These are phyloP conservation scores for Terfezia claveryi DNA, from an alignment of 495 filamentous ascomycete species.

Conservation along the genomic window DNA sequence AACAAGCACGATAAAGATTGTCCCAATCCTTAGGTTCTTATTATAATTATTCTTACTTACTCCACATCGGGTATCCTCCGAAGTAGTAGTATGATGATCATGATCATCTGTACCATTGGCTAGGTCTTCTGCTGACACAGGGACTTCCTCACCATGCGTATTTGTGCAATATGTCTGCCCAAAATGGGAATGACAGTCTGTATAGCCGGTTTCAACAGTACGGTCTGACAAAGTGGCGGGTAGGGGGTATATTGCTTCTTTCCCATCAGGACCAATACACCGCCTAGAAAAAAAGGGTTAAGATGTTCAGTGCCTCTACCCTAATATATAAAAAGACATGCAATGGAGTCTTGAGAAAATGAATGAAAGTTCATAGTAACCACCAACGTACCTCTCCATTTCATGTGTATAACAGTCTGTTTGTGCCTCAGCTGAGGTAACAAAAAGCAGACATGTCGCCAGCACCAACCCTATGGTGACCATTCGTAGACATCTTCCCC, in stretches of 20 bases:
- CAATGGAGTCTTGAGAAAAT: background rate
- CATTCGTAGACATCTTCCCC: background rate
- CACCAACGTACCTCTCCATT: conserved; percentile 23
- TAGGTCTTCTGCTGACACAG: background rate
- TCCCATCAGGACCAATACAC: conserved; percentile 29
- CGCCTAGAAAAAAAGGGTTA: conserved; percentile 15
- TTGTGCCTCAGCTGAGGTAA: conserved; percentile 15
- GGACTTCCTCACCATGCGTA: background rate
- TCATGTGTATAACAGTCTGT: conserved; percentile 32
- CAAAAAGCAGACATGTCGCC: background rate
- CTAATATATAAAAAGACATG: background rate
- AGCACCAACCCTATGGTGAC: background rate
- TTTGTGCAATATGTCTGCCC: too few species aligned
- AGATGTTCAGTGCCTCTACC: background rate
- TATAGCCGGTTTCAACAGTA: background rate
- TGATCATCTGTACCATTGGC: conserved; percentile 1
- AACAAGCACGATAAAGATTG: conserved; percentile 36
- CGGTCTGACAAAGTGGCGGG: background rate
- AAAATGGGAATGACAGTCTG: background rate
- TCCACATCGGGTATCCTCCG: conserved; percentile 24
- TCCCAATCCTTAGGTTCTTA: conserved; percentile 33
- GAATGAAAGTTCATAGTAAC: too few species aligned
- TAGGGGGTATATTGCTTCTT: conserved; percentile 23
- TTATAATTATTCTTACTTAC: conserved; percentile 33
- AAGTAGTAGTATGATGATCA: background rate